These are phyloP conservation scores for Trypanosoma boissoni DNA, from an alignment of 208 protist genomes.

Conservation along the genomic window DNA sequence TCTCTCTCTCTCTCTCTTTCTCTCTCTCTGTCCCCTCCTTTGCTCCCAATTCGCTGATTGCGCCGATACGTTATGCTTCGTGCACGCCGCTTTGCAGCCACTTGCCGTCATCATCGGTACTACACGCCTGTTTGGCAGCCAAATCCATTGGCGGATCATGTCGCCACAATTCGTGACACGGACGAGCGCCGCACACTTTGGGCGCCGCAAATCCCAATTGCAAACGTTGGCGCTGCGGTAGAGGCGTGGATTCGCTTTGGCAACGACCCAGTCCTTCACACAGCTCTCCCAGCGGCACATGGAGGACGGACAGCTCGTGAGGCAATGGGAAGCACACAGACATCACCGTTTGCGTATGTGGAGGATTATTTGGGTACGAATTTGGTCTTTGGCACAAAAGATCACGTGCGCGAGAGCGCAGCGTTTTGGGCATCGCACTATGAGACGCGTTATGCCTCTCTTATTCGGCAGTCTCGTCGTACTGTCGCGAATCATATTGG, in stretches of 20 bases:
- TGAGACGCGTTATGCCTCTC: constrained; percentile 35
- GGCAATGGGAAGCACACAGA: background rate
- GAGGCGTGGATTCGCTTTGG: constrained; percentile 82
- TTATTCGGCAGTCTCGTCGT: constrained; percentile 62
- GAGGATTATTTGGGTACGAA: constrained; percentile 90
- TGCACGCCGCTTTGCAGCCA: constrained; percentile 1
- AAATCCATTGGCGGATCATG: constrained; percentile 37
- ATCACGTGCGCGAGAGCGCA: constrained; percentile 58
- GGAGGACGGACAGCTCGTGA: background rate
- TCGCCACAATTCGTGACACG: constrained; percentile 32
- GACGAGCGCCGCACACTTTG: constrained; percentile 74
- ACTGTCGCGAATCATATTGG: constrained; percentile 55
- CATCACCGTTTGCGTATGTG: constrained; percentile 70
- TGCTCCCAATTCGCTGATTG: no score
- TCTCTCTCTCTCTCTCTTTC: background rate
- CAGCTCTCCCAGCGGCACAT: constrained; percentile 25
- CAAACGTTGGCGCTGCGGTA: constrained; percentile 35
- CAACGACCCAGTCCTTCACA: constrained; percentile 86
- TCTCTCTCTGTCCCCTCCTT: background rate
- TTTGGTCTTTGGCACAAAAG: constrained; percentile 41
- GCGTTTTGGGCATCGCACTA: constrained; percentile 66
- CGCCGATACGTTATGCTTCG: no score
- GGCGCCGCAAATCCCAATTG: constrained; percentile 34
- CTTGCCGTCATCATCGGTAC: constrained; percentile 18
- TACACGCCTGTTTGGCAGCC: constrained; percentile 82